Evolutionary conservation across 495 filamentous ascomycete species (phyloP).

Genomic region (Neurospora sp.): DNA sequence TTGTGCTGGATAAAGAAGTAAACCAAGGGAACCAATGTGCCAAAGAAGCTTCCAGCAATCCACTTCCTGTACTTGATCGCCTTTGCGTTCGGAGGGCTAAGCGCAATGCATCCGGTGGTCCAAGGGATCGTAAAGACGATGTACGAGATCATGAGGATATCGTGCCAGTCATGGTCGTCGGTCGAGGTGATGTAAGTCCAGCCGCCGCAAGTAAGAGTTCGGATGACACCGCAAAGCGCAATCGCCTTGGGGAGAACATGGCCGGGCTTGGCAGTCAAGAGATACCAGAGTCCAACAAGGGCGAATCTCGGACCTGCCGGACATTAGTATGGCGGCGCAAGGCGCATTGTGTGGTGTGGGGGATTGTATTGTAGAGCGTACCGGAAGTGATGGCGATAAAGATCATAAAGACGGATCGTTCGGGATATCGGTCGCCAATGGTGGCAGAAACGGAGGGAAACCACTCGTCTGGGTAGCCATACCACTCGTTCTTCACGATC

Average conservation of each 20-base stretch:
- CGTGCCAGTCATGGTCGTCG: conserved; percentile 97
- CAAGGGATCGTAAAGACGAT: conserved; percentile 89
- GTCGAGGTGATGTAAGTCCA: conserved; percentile 99
- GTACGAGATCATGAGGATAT: conserved; percentile 99
- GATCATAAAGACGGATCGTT: conserved; percentile 90
- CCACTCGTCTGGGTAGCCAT: conserved; percentile 96
- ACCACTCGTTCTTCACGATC: conserved; percentile 97
- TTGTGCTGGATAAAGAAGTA: conserved; percentile 99
- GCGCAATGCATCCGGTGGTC: conserved; percentile 81
- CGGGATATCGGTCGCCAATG: conserved; percentile 97
- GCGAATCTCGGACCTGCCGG: conserved; percentile 72
- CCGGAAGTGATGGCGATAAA: conserved; percentile 96
- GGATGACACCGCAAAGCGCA: conserved; percentile 68
- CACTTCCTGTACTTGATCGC: conserved; percentile 87
- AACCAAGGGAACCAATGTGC: conserved; percentile 77
- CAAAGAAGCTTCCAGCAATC: conserved; percentile 77
- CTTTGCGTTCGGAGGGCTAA: conserved; percentile 76
- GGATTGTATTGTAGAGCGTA: conserved; percentile 18
- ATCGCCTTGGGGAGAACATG: conserved; percentile 71
- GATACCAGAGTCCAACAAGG: conserved; percentile 85
- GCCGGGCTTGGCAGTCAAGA: conserved; percentile 70
- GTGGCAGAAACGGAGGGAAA: conserved; percentile 97
- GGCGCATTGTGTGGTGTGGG: neutral
- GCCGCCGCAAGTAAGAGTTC: conserved; percentile 89
- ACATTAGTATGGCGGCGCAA: neutral